phyloP scores from a whole-genome alignment of 2,329 filamentous ascomycete species.

The Zasmidium angulare region DNA sequence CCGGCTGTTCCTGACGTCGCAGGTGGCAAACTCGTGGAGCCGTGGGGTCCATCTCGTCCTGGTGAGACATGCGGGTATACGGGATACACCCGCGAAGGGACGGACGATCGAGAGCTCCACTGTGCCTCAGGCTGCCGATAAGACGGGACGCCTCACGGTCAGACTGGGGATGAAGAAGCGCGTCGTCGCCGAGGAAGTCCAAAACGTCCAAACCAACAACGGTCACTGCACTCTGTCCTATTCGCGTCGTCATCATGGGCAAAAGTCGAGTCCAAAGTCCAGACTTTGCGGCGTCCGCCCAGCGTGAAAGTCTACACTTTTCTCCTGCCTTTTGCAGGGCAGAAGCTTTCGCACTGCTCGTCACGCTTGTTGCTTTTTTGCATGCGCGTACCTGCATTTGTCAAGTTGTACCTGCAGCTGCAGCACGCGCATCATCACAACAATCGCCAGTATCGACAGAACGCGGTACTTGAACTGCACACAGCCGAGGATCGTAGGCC shows the following conservation, averaged over 20 bases:
- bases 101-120: not conserved
- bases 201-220: not conserved
- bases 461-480: slow-evolving; percentile 2
- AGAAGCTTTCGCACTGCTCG: not conserved
- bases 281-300: not conserved
- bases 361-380: not conserved
- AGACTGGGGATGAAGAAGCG: not conserved
- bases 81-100: slow-evolving; percentile 15
- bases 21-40: slow-evolving; percentile 1
- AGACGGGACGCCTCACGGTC: not conserved
- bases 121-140: slow-evolving; percentile 1
- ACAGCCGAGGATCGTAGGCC: slow-evolving; percentile 2
- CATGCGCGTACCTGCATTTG: slow-evolving; percentile 6
- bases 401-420: slow-evolving; percentile 7
- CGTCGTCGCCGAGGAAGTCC: slow-evolving; percentile 2
- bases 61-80: slow-evolving; percentile 6
- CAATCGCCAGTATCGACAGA: not conserved
- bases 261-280: not conserved
- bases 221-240: not conserved
- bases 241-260: not conserved
- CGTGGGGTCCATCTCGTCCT: slow-evolving; percentile 5
- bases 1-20: not conserved
- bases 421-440: not conserved
- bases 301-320: not conserved
- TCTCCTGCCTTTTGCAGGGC: slow-evolving; percentile 1